phyloP scores from a whole-genome alignment of 2,329 filamentous ascomycete genomes.

The Plenodomus tracheiphilus region DNA sequence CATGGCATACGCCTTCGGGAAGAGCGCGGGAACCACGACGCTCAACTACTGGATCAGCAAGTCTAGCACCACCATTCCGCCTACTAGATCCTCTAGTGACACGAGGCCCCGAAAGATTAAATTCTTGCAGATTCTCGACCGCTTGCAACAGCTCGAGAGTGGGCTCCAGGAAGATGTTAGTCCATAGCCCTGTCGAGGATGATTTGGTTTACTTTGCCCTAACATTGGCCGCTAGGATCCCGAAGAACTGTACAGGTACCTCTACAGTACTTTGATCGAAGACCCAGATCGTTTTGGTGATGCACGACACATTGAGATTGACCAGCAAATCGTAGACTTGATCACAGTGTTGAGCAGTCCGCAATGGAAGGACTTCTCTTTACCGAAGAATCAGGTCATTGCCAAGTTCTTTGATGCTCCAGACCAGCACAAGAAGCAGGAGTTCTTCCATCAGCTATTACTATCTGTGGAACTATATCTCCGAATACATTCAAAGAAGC shows the following conservation, averaged over 20 bases:
- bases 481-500: constrained; percentile 66
- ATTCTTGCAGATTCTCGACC: constrained; percentile 53
- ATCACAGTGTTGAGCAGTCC: constrained; percentile 69
- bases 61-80: constrained; percentile 60
- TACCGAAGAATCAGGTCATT: constrained; percentile 70
- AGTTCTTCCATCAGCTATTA: constrained; percentile 77
- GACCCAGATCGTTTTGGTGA: constrained; percentile 66
- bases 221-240: constrained; percentile 44
- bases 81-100: constrained; percentile 62
- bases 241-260: constrained; percentile 54
- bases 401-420: constrained; percentile 69
- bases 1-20: constrained; percentile 68
- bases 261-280: constrained; percentile 70
- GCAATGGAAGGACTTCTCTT: constrained; percentile 74
- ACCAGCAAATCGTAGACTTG: constrained; percentile 73
- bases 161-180: constrained; percentile 50
- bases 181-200: constrained; percentile 18
- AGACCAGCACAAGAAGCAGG: constrained; percentile 62
- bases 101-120: constrained; percentile 64
- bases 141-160: constrained; percentile 47
- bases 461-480: constrained; percentile 72
- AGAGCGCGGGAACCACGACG: constrained; percentile 69
- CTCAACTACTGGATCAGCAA: constrained; percentile 69
- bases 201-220: constrained; percentile 25
- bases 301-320: constrained; percentile 62